Evolutionary conservation across 495 filamentous ascomycete species (phyloP).

Genomic region (Annulohypoxylon maeteangense): DNA sequence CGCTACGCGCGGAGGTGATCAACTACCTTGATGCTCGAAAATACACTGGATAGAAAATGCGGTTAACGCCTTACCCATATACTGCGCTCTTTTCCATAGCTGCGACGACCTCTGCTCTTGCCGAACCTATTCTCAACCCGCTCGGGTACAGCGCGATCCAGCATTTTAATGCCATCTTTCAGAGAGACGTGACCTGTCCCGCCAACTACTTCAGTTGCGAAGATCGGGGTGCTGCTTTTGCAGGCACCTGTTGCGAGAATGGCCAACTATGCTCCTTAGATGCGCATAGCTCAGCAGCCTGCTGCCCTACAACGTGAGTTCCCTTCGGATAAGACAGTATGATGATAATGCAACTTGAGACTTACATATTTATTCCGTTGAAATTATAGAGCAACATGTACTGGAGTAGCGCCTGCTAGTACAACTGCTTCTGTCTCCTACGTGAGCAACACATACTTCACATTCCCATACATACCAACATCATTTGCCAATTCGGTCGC

Average conservation of each 20-base stretch:
- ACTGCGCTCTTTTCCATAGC: constrained; percentile 36
- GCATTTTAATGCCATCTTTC: constrained; percentile 37
- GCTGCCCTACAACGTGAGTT: constrained; percentile 59
- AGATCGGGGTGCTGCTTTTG: constrained; percentile 51
- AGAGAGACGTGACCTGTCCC: constrained; percentile 41
- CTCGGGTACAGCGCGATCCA: constrained; percentile 38
- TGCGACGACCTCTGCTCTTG: constrained; percentile 27
- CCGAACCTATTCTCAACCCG: constrained; percentile 38
- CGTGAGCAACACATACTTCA: constrained; percentile 67
- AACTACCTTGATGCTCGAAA: constrained; percentile 32
- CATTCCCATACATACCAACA: constrained; percentile 74
- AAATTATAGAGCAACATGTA: constrained; percentile 55
- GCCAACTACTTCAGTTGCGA: constrained; percentile 59
- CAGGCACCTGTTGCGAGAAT: constrained; percentile 57
- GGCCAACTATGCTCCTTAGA: constrained; percentile 57
- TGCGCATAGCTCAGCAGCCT: constrained; percentile 54
- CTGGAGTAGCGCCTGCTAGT: constrained; percentile 53
- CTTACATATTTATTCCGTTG: constrained; percentile 14
- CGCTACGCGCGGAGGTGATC: constrained; percentile 30
- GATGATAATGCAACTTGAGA: not conserved
- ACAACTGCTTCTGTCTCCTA: constrained; percentile 56
- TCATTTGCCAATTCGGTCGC: constrained; percentile 69
- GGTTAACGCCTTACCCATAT: constrained; percentile 27
- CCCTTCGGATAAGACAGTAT: not conserved
- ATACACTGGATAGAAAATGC: constrained; percentile 30